These are phyloP conservation scores for Citrus trifoliata DNA, from an alignment of 345 rosid species.

Conservation along the genomic window DNA sequence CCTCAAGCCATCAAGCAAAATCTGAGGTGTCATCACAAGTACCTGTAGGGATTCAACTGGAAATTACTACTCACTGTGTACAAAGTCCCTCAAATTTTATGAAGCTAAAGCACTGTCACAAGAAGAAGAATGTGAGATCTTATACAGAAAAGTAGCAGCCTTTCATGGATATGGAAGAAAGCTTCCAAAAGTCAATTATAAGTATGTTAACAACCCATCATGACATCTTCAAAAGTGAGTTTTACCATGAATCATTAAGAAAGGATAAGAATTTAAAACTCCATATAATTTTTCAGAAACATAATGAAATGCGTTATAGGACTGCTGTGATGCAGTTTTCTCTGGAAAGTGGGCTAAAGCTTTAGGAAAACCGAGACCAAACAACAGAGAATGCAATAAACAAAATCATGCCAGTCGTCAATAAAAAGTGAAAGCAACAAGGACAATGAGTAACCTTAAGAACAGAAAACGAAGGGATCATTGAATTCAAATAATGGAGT, in stretches of 20 bases:
- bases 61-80: not conserved
- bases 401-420: not conserved
- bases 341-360: not conserved
- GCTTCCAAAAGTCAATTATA: not conserved
- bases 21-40: conserved; percentile 92
- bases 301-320: not conserved
- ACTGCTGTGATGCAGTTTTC: not conserved
- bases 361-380: not conserved
- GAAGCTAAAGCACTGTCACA: not conserved
- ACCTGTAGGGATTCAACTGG: conserved; percentile 43
- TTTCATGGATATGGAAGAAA: not conserved
- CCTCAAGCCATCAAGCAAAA: conserved; percentile 71
- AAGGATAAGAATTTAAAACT: not conserved
- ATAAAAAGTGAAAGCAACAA: not conserved
- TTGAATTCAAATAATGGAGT: not conserved
- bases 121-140: not conserved
- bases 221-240: not conserved
- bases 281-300: not conserved
- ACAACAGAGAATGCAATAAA: not conserved
- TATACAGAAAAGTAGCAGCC: not conserved
- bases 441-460: not conserved
- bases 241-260: not conserved
- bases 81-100: conserved; percentile 1
- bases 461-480: not conserved
- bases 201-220: not conserved